These are phyloP conservation scores for Phaeosphaeriaceae sp. DNA, from an alignment of 2,329 filamentous ascomycete species.

Conservation along the genomic window DNA sequence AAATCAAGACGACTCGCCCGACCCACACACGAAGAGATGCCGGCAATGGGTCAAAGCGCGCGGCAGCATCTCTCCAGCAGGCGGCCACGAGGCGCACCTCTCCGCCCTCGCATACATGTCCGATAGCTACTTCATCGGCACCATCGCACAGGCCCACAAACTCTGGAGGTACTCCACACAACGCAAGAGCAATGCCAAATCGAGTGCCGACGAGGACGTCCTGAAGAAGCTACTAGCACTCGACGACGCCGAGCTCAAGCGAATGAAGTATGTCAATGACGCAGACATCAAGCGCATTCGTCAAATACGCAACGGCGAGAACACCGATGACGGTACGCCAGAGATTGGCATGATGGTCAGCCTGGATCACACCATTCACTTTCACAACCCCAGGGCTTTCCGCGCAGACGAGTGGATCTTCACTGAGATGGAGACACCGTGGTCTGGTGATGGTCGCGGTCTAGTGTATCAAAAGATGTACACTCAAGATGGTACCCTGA, in stretches of 20 bases:
- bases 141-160: slow-evolving; percentile 78
- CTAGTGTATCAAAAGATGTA: slow-evolving; percentile 79
- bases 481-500: slow-evolving; percentile 70
- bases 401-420: slow-evolving; percentile 75
- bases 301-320: slow-evolving; percentile 48
- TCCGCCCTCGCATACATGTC: slow-evolving; percentile 91
- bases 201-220: slow-evolving; percentile 51
- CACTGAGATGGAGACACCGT: slow-evolving; percentile 79
- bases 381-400: slow-evolving; percentile 59
- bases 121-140: slow-evolving; percentile 92
- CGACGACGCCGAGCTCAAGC: slow-evolving; percentile 52
- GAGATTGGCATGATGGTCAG: slow-evolving; percentile 85
- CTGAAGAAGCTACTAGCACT: slow-evolving; percentile 53
- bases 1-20: slow-evolving; percentile 49
- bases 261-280: slow-evolving; percentile 53
- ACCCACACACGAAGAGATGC: slow-evolving; percentile 71
- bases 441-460: slow-evolving; percentile 78
- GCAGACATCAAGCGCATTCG: slow-evolving; percentile 57
- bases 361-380: slow-evolving; percentile 72
- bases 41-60: slow-evolving; percentile 74
- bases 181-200: slow-evolving; percentile 43
- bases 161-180: slow-evolving; percentile 74
- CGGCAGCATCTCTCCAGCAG: slow-evolving; percentile 73
- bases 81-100: slow-evolving; percentile 81
- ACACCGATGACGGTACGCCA: slow-evolving; percentile 60